Conservation (phyloP, 2,329 filamentous ascomycete genomes). For the Aspergillus uvarum region DNA sequence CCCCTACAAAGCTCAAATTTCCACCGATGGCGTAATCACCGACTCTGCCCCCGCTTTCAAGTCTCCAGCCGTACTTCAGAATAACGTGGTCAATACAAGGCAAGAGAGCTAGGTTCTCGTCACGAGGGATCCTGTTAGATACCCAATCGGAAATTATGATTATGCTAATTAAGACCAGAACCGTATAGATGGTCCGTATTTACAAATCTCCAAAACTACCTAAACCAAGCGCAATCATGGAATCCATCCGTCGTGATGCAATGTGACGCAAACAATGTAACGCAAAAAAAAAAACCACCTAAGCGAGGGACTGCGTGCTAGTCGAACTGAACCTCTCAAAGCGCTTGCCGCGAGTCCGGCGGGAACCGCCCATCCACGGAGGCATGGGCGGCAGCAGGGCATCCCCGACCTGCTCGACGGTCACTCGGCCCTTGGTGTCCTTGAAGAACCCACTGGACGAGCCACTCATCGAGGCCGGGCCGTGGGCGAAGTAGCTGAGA, state of each 20-base stretch:
- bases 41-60: no score
- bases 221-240: background rate
- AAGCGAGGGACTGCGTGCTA: constrained; percentile 2
- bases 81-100: no score
- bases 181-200: background rate
- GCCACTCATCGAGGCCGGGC: constrained; percentile 2
- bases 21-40: no score
- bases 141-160: background rate
- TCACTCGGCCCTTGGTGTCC: constrained; percentile 1
- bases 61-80: no score
- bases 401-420: background rate
- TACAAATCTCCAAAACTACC: background rate
- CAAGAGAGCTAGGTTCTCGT: no score
- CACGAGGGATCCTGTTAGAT: background rate
- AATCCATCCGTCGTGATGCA: no score
- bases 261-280: background rate
- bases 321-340: constrained; percentile 1
- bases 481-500: constrained; percentile 15
- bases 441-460: constrained; percentile 8
- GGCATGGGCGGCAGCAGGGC: constrained; percentile 1
- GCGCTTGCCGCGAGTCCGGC: background rate
- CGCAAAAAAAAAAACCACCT: background rate
- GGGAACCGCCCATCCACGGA: background rate
- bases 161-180: background rate
- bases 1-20: no score